phyloP scores from a whole-genome alignment of 129 eudicot species.

The Centella asiatica region DNA sequence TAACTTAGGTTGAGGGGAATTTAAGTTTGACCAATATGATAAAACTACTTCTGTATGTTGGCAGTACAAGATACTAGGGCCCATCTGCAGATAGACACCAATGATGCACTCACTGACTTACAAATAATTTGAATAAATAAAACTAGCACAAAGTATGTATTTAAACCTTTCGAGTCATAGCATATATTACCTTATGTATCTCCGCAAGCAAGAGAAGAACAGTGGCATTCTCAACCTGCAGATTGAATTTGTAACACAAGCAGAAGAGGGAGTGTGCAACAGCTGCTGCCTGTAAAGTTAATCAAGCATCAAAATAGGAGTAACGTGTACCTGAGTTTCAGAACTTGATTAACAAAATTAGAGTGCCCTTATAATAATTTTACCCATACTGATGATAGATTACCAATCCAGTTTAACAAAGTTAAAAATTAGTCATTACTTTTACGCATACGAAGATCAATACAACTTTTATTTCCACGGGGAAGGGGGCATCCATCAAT shows the following conservation, averaged over 20 bases:
- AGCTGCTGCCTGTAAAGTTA: constrained; percentile 69
- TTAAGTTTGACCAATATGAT: background rate
- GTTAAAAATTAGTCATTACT: too few relatives aligned
- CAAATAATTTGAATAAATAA: background rate
- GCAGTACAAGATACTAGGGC: background rate
- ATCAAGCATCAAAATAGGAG: constrained; percentile 4
- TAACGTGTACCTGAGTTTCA: background rate
- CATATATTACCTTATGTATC: constrained; percentile 66
- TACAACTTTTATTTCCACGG: too few relatives aligned
- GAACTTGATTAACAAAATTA: background rate
- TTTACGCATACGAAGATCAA: too few relatives aligned
- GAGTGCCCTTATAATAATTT: background rate
- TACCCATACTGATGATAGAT: background rate
- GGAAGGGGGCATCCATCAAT: too few relatives aligned
- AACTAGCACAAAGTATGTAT: background rate
- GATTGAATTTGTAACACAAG: constrained; percentile 74
- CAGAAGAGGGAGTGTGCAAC: constrained; percentile 84
- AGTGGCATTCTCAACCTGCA: constrained; percentile 81
- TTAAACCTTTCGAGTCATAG: background rate
- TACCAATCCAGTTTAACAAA: too few relatives aligned
- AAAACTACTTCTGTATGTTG: background rate
- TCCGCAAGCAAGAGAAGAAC: constrained; percentile 92
- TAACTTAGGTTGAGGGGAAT: too few relatives aligned
- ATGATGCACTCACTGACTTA: background rate
- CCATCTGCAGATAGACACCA: background rate